These are phyloP conservation scores for Harringtonia lauricola DNA, from an alignment of 2,329 filamentous ascomycete genomes.

Conservation along the genomic window DNA sequence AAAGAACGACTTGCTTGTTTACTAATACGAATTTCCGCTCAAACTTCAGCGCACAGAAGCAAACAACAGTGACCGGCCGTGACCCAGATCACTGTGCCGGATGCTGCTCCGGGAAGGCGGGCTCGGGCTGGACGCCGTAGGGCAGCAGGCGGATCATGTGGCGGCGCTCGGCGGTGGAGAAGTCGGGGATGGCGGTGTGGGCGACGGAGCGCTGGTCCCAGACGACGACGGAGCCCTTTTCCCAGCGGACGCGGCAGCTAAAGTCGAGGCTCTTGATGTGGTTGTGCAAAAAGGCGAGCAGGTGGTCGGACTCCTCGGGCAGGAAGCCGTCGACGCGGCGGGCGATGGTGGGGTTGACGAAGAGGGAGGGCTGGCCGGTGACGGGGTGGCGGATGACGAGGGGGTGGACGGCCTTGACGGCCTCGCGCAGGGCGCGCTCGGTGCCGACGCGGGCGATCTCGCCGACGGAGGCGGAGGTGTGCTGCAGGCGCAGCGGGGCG, in stretches of 20 bases:
- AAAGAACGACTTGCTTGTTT: too few species aligned
- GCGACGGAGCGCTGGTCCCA: slow-evolving; percentile 17
- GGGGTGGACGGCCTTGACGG: slow-evolving; percentile 63
- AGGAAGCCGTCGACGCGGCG: slow-evolving; percentile 62
- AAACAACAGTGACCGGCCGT: too few species aligned
- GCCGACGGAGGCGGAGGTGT: slow-evolving; percentile 23
- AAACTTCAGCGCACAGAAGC: too few species aligned
- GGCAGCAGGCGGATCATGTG: slow-evolving; percentile 17
- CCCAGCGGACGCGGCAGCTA: slow-evolving; percentile 33
- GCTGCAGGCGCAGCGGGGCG: slow-evolving; percentile 67
- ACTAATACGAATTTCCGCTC: too few species aligned
- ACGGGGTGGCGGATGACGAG: slow-evolving; percentile 72
- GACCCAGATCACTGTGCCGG: too few species aligned
- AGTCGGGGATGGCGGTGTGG: slow-evolving; percentile 13
- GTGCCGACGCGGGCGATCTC: slow-evolving; percentile 7
- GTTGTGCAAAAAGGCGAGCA: slow-evolving; percentile 29
- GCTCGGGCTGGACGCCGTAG: not conserved
- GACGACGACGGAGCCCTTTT: slow-evolving; percentile 31
- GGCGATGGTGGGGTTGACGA: slow-evolving; percentile 43
- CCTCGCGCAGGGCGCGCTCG: slow-evolving; percentile 4
- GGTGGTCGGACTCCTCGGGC: slow-evolving; percentile 66
- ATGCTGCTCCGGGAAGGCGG: too few species aligned
- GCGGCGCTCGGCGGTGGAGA: slow-evolving; percentile 7
- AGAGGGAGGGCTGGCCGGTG: slow-evolving; percentile 75
- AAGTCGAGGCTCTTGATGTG: slow-evolving; percentile 36